Evolutionary conservation across 768 basidiomycete genomes (phyloP), one percentile per base, ranked within the genome.

Genomic region (Lentinula guzmanii): DNA sequence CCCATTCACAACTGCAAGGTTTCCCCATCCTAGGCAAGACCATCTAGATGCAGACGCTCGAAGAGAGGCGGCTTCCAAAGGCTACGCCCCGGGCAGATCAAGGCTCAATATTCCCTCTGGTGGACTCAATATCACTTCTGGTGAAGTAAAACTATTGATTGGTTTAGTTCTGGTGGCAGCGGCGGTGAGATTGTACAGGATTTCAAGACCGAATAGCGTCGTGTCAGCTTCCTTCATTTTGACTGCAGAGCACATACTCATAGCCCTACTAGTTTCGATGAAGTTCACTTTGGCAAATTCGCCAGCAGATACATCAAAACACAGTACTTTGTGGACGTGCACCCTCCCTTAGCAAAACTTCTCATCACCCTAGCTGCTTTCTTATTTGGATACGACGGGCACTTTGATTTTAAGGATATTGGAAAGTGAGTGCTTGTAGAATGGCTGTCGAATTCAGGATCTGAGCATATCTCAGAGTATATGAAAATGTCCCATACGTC

Each of bases 221-320:
- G 96, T 99, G 93, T 95, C 66, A 77, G 92, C 82, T 3, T 10
- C n/a, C 31, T 35, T 42, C 6, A 34, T 24, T 42, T 61, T 68
- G n/a, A 45, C 3, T 28, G 41, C 33, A 13, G 56, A 35, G 37
- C 51, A 4, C 50, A 63, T 5, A 21, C 51, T 56, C 52, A 21
- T 60, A 10, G 58, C 62, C 57, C 58, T 24, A 18, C 13, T 67
- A 97, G 95, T 46, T 98, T 98, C 72, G 96, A 98, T 71, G 96
- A 98, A 73, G 96, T 98, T 0, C 96, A 98, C 72, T 98, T 98
- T 72, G 96, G 96, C 63, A 97, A 97, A 73, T 98, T 98, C 70
- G 94, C 96, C 5, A 81, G 85, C 52, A 91, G 91, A 70, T 98
- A 98, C 70, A 91, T 98, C 80, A 92, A 92, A 78, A 88, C 90